These are phyloP conservation scores for Pseudogymnoascus sp. DNA, from an alignment of 2,329 filamentous ascomycete genomes.

Conservation along the genomic window DNA sequence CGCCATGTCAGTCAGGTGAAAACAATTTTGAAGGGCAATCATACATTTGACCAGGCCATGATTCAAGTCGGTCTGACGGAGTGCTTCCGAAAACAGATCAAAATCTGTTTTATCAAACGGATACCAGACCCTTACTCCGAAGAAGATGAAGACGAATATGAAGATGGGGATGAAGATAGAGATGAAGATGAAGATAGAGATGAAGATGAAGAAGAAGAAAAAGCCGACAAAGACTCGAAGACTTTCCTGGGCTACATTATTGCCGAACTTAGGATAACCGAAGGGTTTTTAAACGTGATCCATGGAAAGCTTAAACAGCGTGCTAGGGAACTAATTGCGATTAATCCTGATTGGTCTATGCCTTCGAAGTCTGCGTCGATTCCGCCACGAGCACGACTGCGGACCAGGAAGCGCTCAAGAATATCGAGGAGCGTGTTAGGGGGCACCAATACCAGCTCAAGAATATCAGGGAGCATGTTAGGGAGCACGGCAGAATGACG, in stretches of 20 bases:
- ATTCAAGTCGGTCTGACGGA: too few species aligned
- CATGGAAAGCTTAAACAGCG: background rate
- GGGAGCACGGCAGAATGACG: background rate
- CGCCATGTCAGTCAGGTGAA: background rate
- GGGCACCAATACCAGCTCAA: background rate
- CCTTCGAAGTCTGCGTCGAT: background rate
- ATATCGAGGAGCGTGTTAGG: background rate
- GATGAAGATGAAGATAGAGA: too few species aligned
- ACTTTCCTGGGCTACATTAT: background rate
- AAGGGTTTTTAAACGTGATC: background rate
- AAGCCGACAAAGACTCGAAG: too few species aligned
- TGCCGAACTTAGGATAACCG: background rate
- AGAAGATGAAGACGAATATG: too few species aligned
- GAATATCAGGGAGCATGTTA: background rate
- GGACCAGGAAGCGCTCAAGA: background rate
- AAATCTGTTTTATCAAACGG: background rate
- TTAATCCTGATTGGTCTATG: background rate
- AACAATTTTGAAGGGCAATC: too few species aligned
- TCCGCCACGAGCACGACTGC: background rate
- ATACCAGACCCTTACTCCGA: background rate
- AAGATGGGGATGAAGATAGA: too few species aligned
- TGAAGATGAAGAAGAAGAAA: too few species aligned
- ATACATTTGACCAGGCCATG: background rate
- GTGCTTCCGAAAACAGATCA: too few species aligned
- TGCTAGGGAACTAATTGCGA: background rate